A percentile compares a stretch with the other conserved stretches of the same genome.
phyloP scores from a whole-genome alignment of 78 protist species.

The Anaeramoeba flamelloides region DNA sequence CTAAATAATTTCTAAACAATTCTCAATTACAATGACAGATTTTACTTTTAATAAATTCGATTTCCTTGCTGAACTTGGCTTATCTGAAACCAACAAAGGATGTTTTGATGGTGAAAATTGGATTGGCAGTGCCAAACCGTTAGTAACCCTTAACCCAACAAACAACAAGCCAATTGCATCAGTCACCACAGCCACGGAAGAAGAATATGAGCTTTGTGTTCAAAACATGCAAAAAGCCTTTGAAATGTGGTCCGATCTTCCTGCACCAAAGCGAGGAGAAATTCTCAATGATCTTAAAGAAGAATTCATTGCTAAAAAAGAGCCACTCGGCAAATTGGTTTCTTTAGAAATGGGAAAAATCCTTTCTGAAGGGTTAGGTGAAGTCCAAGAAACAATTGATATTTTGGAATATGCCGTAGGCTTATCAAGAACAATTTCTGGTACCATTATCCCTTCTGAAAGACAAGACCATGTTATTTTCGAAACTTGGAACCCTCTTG shows the following conservation, averaged over 20 bases:
- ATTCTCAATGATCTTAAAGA: constrained; percentile 58
- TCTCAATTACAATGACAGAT: constrained; percentile 14
- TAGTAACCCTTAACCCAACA: constrained; percentile 1
- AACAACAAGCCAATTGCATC: constrained; percentile 15
- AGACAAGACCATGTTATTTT: constrained; percentile 46
- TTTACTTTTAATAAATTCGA: constrained; percentile 18
- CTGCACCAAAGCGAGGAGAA: constrained; percentile 74
- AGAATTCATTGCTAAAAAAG: constrained; percentile 33
- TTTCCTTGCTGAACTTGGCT: constrained; percentile 20
- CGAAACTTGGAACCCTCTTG: constrained; percentile 75
- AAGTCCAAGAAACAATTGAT: constrained; percentile 73
- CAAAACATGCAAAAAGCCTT: not conserved
- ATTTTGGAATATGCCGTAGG: constrained; percentile 73
- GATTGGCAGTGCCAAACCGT: constrained; percentile 5
- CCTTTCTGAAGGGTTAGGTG: constrained; percentile 64
- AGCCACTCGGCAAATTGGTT: constrained; percentile 49
- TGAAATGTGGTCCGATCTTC: constrained; percentile 2
- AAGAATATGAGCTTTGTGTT: constrained; percentile 6
- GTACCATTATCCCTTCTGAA: constrained; percentile 64
- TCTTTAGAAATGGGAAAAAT: constrained; percentile 77
- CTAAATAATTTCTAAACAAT: constrained; percentile 41
- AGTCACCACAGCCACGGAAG: not conserved
- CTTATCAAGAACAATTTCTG: constrained; percentile 45
- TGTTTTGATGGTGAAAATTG: constrained; percentile 7
- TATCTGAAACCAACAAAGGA: constrained; percentile 22